Conservation (phyloP, 2,329 filamentous ascomycete species). For the Colletotrichum cordylinicola region DNA sequence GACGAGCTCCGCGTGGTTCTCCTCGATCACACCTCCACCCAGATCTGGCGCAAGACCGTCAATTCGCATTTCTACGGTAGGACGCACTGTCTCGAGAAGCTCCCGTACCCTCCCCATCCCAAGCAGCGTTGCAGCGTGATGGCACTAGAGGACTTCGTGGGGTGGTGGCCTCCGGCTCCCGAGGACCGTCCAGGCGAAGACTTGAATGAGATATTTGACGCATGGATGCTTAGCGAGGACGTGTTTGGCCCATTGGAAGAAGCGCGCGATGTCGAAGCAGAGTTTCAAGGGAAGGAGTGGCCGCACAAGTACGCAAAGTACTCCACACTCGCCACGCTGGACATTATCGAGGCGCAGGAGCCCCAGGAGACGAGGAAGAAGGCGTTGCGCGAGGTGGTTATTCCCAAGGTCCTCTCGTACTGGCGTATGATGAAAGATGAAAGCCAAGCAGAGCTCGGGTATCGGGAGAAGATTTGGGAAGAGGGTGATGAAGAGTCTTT, state of each 20-base stretch:
- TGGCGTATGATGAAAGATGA: background rate
- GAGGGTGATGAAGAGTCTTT: background rate
- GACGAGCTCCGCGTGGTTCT: background rate
- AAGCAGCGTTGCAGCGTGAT: background rate
- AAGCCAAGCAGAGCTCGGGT: fast-evolving
- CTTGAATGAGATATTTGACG: background rate
- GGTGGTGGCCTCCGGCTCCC: background rate
- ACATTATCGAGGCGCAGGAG: background rate
- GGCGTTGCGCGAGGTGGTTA: background rate
- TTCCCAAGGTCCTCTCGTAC: background rate
- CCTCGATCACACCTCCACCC: background rate
- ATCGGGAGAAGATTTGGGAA: background rate
- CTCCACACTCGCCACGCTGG: background rate
- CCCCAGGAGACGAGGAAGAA: background rate
- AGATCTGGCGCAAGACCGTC: background rate
- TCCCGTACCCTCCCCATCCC: background rate
- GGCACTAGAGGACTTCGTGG: background rate
- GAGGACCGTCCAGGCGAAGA: background rate
- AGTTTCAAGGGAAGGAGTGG: background rate
- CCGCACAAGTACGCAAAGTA: background rate
- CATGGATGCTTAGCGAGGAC: background rate
- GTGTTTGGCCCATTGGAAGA: background rate
- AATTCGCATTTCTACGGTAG: background rate
- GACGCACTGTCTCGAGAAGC: background rate
- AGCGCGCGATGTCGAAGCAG: background rate